A percentile compares a stretch with the other conserved stretches of the same genome.
These are phyloP conservation scores for Neoboletus brunneissimus DNA, from an alignment of 768 basidiomycete species.

Conservation along the genomic window DNA sequence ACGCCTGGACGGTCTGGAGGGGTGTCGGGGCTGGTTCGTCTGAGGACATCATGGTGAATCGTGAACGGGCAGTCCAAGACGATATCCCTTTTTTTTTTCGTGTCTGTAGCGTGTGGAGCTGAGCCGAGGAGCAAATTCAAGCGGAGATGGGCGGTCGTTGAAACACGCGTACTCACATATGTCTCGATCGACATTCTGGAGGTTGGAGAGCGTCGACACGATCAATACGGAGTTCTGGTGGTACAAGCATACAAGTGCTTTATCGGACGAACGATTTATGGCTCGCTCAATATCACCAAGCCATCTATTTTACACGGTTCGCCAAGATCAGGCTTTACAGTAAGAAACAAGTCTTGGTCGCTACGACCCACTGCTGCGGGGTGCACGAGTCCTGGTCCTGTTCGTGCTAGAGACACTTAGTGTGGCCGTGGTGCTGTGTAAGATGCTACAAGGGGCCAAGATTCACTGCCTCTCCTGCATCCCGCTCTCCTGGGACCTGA, in stretches of 20 bases:
- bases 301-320: background rate
- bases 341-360: background rate
- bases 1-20: conserved; percentile 28
- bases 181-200: too few relatives aligned
- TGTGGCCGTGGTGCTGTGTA: background rate
- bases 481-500: background rate
- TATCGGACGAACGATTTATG: background rate
- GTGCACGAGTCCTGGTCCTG: background rate
- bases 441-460: background rate
- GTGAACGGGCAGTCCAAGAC: too few relatives aligned
- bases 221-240: background rate
- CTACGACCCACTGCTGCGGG: background rate
- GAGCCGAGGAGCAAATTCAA: too few relatives aligned
- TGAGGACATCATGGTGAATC: conserved; percentile 38
- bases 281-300: background rate
- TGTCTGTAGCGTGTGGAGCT: too few relatives aligned
- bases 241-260: background rate
- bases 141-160: too few relatives aligned
- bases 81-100: too few relatives aligned
- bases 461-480: background rate
- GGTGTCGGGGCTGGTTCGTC: conserved; percentile 30
- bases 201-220: background rate
- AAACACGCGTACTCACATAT: too few relatives aligned
- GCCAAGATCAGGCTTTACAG: background rate
- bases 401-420: background rate